Conservation (phyloP, 2,329 filamentous ascomycete genomes). For the Penicillium sp. region DNA sequence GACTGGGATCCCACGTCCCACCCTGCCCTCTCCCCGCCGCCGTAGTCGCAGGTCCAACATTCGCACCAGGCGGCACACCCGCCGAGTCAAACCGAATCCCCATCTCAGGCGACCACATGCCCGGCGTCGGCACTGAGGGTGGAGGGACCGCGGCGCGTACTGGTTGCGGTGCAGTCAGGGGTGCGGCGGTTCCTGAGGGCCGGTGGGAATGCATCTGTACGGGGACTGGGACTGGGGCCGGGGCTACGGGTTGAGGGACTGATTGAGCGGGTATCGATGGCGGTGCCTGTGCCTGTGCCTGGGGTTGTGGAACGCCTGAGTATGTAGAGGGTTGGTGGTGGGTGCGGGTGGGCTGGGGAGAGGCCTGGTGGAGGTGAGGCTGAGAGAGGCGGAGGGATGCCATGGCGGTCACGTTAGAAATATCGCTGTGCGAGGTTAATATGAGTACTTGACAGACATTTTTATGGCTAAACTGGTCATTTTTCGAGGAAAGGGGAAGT, state of each 20-base stretch:
- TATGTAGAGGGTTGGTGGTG: slow-evolving; percentile 43
- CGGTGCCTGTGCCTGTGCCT: slow-evolving; percentile 38
- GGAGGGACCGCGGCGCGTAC: slow-evolving; percentile 53
- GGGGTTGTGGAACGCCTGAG: slow-evolving; percentile 27
- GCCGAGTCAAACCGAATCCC: slow-evolving; percentile 74
- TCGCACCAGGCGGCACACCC: slow-evolving; percentile 44
- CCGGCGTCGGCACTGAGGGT: slow-evolving; percentile 59
- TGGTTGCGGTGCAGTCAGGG: slow-evolving; percentile 56
- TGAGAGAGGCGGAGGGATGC: slow-evolving; percentile 59
- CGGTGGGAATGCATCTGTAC: slow-evolving; percentile 46
- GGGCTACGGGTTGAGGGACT: slow-evolving; percentile 37
- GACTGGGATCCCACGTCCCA: slow-evolving; percentile 65
- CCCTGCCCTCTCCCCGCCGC: slow-evolving; percentile 27
- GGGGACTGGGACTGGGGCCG: slow-evolving; percentile 42
- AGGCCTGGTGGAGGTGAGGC: slow-evolving; percentile 34
- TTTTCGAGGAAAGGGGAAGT: neutral
- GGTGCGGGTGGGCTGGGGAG: slow-evolving; percentile 41
- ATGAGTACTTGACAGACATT: slow-evolving; percentile 11
- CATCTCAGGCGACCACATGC: slow-evolving; percentile 80
- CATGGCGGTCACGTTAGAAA: slow-evolving; percentile 63
- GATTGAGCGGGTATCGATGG: slow-evolving; percentile 46
- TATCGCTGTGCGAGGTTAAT: slow-evolving; percentile 52
- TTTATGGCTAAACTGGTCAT: too few species aligned
- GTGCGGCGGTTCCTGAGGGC: slow-evolving; percentile 38
- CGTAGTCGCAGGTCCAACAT: slow-evolving; percentile 33